These are phyloP conservation scores for Neospora caninum DNA, from an alignment of 169 alveolate species.

Conservation along the genomic window DNA sequence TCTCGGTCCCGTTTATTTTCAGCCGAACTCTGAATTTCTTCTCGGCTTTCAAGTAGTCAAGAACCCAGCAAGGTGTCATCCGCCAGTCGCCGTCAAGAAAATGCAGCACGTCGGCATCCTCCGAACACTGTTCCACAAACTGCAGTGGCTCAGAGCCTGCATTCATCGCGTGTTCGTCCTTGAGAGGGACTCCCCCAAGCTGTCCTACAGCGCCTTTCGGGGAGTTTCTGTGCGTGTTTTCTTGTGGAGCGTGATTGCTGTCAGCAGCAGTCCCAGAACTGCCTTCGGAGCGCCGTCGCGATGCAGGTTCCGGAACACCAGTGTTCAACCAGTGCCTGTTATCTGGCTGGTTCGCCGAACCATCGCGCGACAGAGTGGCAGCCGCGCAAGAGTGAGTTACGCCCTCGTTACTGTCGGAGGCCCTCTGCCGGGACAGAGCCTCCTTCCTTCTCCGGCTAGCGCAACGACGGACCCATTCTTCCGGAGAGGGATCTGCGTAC, in stretches of 20 bases:
- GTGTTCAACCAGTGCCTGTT: background rate
- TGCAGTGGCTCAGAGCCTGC: background rate
- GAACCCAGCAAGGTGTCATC: slow-evolving; percentile 9
- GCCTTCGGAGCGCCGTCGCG: background rate
- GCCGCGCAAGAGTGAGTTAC: background rate
- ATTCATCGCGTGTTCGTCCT: background rate
- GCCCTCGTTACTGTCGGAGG: background rate
- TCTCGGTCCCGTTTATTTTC: background rate
- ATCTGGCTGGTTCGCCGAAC: background rate
- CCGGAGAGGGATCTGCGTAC: slow-evolving; percentile 5
- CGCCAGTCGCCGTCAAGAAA: slow-evolving; percentile 1
- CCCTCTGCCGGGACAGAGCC: background rate
- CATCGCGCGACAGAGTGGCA: background rate
- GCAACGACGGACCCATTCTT: background rate
- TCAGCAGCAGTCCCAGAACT: background rate
- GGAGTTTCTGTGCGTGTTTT: background rate
- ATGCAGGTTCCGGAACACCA: background rate
- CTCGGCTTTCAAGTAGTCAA: background rate
- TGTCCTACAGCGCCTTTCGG: background rate
- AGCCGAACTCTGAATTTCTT: background rate
- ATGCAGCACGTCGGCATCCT: slow-evolving; percentile 14
- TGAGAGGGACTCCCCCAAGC: background rate
- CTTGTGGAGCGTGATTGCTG: background rate
- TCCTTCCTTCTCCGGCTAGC: background rate
- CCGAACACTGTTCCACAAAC: background rate